Evolutionary conservation across 352 stramenopile genomes (phyloP).

Genomic region (Phytophthora niederhauseri): DNA sequence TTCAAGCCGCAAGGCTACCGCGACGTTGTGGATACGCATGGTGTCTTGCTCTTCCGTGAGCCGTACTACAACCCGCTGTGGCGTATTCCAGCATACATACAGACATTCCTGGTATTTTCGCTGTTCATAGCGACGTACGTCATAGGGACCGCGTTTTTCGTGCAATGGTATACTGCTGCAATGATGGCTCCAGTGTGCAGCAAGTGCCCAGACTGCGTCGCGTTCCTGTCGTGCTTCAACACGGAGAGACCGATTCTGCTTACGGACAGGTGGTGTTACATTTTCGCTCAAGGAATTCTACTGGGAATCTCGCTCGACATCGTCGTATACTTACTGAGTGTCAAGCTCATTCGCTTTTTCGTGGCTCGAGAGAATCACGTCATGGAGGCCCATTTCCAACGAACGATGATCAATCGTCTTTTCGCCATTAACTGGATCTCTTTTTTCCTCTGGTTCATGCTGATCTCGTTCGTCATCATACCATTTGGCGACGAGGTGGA

Average conservation of each 20-base stretch:
- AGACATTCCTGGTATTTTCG: conserved; percentile 81
- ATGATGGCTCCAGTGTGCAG: conserved; percentile 87
- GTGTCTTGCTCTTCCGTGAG: conserved; percentile 75
- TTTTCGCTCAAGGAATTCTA: conserved; percentile 81
- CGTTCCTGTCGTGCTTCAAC: conserved; percentile 85
- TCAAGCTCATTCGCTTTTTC: conserved; percentile 86
- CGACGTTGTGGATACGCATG: conserved; percentile 78
- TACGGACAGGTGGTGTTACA: conserved; percentile 82
- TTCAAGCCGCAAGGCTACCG: conserved; percentile 80
- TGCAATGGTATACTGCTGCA: conserved; percentile 87
- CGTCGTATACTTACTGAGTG: conserved; percentile 83
- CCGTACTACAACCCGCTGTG: conserved; percentile 84
- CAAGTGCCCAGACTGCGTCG: conserved; percentile 72
- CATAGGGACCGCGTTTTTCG: conserved; percentile 83
- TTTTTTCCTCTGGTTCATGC: conserved; percentile 91
- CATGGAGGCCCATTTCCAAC: conserved; percentile 81
- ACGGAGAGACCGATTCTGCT: conserved; percentile 77
- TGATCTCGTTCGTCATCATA: conserved; percentile 89
- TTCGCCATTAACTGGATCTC: conserved; percentile 92
- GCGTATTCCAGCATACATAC: conserved; percentile 79
- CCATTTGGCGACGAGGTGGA: conserved; percentile 84
- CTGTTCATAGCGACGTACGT: conserved; percentile 85
- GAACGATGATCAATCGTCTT: conserved; percentile 85
- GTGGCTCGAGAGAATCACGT: conserved; percentile 85
- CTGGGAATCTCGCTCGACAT: conserved; percentile 86